These are phyloP conservation scores for Trichoderma harzianum DNA, from an alignment of 2,329 filamentous ascomycete genomes.

Conservation along the genomic window DNA sequence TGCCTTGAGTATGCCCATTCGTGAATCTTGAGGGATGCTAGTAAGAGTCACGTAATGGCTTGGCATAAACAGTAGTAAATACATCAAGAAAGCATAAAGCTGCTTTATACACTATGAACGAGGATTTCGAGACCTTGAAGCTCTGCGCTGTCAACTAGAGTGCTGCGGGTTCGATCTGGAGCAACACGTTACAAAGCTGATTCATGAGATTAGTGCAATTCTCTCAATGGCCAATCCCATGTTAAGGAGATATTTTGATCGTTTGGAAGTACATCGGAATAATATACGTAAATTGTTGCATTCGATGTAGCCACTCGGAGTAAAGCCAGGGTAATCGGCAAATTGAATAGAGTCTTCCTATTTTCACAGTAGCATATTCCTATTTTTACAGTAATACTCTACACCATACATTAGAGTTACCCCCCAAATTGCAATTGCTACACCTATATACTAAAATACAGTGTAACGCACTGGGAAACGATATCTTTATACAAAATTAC, in stretches of 20 bases:
- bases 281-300: neutral
- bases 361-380: too few species aligned
- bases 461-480: too few species aligned
- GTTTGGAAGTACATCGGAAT: neutral
- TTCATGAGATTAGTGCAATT: neutral
- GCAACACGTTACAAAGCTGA: neutral
- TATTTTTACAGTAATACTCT: too few species aligned
- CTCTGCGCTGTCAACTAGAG: neutral
- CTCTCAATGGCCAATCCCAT: rapidly evolving
- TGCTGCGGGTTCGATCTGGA: neutral
- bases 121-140: neutral
- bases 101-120: neutral
- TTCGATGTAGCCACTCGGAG: neutral
- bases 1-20: neutral
- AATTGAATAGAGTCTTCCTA: neutral
- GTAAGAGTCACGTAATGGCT: neutral
- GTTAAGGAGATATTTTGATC: rapidly evolving
- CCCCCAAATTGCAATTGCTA: too few species aligned
- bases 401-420: too few species aligned
- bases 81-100: neutral
- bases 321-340: neutral
- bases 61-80: neutral
- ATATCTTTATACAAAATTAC: too few species aligned
- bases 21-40: neutral
- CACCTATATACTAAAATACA: too few species aligned